phyloP scores from a whole-genome alignment of 2,329 filamentous ascomycete species.

The Blastomyces silverae region DNA sequence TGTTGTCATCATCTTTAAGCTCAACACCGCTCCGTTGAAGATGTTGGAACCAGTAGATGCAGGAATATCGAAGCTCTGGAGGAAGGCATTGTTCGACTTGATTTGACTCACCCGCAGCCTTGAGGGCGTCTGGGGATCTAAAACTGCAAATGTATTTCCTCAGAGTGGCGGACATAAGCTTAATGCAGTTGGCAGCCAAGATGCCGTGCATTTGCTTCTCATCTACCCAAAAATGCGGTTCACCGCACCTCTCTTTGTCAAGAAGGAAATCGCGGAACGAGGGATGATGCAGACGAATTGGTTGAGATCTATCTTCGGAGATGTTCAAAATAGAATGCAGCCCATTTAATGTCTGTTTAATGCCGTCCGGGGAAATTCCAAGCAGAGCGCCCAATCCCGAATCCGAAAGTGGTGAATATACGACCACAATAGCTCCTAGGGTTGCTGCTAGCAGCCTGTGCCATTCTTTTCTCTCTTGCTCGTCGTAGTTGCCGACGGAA shows the following conservation, averaged over 20 bases:
- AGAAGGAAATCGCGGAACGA: constrained; percentile 1
- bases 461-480: neutral
- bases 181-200: constrained; percentile 1
- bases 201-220: neutral
- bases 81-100: neutral
- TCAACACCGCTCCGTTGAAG: constrained; percentile 1
- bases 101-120: neutral
- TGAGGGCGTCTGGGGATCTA: neutral
- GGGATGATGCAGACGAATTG: constrained; percentile 5
- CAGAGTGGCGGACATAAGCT: neutral
- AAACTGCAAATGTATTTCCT: neutral
- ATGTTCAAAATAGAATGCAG: neutral
- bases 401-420: constrained; percentile 1
- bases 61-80: constrained; percentile 1
- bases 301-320: neutral
- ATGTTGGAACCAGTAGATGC: constrained; percentile 9
- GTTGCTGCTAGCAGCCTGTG: neutral
- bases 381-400: neutral
- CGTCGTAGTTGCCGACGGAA: constrained; percentile 2
- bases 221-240: neutral
- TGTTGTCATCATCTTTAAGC: neutral
- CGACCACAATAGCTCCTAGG: neutral
- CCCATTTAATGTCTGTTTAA: neutral
- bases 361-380: neutral
- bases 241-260: constrained; percentile 3